A percentile compares a stretch with the other conserved stretches of the same genome.
Conservation (phyloP, 495 filamentous ascomycete species). For the Podospora conica region DNA sequence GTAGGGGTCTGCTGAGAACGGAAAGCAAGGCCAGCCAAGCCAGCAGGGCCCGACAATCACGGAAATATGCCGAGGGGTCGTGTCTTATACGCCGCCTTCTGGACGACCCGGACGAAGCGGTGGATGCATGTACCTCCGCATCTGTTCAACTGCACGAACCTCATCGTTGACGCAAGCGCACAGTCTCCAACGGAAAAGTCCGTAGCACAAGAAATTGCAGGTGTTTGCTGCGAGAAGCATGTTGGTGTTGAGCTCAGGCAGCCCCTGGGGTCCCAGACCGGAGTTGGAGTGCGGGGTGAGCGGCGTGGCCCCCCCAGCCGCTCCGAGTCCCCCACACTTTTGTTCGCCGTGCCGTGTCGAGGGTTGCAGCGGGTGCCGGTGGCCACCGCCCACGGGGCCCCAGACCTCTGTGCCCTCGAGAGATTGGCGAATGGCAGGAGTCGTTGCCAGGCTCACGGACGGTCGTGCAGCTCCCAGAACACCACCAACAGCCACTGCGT, state of each 20-base stretch:
- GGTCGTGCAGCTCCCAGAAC: constrained; percentile 5
- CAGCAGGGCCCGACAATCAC: neutral
- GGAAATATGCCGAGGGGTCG: neutral
- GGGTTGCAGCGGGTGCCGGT: constrained; percentile 4
- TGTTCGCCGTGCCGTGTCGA: constrained; percentile 1
- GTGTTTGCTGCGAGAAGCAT: neutral
- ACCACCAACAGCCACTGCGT: neutral
- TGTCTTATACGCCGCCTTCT: neutral
- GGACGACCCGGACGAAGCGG: neutral
- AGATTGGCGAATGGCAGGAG: constrained; percentile 1
- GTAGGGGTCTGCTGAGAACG: neutral
- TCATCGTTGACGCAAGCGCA: neutral
- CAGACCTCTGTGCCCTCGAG: constrained; percentile 11
- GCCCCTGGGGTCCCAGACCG: constrained; percentile 2
- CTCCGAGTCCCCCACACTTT: neutral
- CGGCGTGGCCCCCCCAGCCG: neutral
- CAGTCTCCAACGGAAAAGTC: neutral
- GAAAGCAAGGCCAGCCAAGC: neutral
- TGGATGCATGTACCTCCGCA: neutral
- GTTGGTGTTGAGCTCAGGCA: neutral
- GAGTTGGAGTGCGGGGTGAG: neutral
- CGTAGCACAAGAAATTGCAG: neutral
- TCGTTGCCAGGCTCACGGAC: constrained; percentile 2
- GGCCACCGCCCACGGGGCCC: neutral
- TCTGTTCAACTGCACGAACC: neutral